These are phyloP conservation scores for Pseudonitzschia pungens DNA, from an alignment of 108 stramenopile species.

Conservation along the genomic window DNA sequence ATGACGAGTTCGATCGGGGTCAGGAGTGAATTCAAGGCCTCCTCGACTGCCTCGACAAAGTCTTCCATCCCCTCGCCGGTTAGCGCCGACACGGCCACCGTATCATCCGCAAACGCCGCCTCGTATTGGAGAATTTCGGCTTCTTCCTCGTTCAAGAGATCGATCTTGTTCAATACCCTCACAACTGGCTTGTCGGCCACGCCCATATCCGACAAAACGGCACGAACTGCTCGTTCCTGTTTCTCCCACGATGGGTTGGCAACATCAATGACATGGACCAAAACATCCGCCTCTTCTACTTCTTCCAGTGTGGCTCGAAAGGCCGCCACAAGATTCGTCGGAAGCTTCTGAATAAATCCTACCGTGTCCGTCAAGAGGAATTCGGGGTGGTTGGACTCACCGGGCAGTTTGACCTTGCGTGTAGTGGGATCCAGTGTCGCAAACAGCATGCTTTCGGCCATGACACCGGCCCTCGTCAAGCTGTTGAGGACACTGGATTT, in stretches of 20 bases:
- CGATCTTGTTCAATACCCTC: constrained; percentile 82
- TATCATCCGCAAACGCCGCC: constrained; percentile 54
- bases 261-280: constrained; percentile 92
- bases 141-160: constrained; percentile 60
- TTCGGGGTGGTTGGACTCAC: constrained; percentile 91
- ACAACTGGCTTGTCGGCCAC: constrained; percentile 78
- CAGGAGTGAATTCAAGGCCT: constrained; percentile 58
- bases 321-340: constrained; percentile 93
- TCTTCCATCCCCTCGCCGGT: constrained; percentile 76
- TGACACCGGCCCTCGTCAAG: constrained; percentile 91
- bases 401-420: constrained; percentile 91
- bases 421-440: constrained; percentile 98
- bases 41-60: constrained; percentile 78
- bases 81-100: constrained; percentile 73
- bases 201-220: constrained; percentile 71
- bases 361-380: constrained; percentile 96
- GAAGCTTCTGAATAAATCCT: constrained; percentile 96
- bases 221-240: constrained; percentile 72
- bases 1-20: constrained; percentile 73
- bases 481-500: constrained; percentile 91
- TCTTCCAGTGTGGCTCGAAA: constrained; percentile 97
- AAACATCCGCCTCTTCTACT: constrained; percentile 88
- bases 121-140: constrained; percentile 67
- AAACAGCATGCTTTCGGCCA: constrained; percentile 94
- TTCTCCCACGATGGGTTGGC: constrained; percentile 84